Evolutionary conservation across 2,329 filamentous ascomycete genomes (phyloP).

Genomic region (Aspergillus candidus): DNA sequence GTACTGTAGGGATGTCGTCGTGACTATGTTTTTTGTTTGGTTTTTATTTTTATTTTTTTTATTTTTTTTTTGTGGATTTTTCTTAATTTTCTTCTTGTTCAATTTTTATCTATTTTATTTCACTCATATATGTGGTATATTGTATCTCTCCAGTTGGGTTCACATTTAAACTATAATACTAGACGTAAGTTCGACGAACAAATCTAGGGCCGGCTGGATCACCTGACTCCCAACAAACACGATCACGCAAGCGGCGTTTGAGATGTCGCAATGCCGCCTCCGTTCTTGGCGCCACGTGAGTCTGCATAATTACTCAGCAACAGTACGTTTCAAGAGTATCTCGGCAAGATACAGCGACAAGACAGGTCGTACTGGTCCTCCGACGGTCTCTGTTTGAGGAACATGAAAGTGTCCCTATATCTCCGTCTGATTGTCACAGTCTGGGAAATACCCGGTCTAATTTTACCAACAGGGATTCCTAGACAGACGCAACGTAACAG

Average conservation of each 20-base stretch:
- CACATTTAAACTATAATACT: too few species aligned
- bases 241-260: slow-evolving; percentile 22
- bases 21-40: not conserved
- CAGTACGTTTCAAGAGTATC: too few species aligned
- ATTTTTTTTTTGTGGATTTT: too few species aligned
- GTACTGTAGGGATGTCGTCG: not conserved
- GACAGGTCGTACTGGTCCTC: too few species aligned
- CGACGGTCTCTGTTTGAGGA: too few species aligned
- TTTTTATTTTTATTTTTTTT: not conserved
- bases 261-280: slow-evolving; percentile 20
- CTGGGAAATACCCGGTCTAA: too few species aligned
- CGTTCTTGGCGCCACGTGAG: slow-evolving; percentile 3
- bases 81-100: too few species aligned
- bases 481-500: not conserved
- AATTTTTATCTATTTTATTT: too few species aligned
- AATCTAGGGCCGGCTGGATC: slow-evolving; percentile 9
- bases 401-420: not conserved
- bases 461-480: too few species aligned
- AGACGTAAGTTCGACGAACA: not conserved
- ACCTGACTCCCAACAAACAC: slow-evolving; percentile 3
- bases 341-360: too few species aligned
- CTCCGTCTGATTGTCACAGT: not conserved
- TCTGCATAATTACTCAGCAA: not conserved
- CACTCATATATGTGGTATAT: too few species aligned
- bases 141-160: too few species aligned